Base-by-base conservation (phyloP, 495 filamentous ascomycete species). In the Aspergillus homomorphus region DNA sequence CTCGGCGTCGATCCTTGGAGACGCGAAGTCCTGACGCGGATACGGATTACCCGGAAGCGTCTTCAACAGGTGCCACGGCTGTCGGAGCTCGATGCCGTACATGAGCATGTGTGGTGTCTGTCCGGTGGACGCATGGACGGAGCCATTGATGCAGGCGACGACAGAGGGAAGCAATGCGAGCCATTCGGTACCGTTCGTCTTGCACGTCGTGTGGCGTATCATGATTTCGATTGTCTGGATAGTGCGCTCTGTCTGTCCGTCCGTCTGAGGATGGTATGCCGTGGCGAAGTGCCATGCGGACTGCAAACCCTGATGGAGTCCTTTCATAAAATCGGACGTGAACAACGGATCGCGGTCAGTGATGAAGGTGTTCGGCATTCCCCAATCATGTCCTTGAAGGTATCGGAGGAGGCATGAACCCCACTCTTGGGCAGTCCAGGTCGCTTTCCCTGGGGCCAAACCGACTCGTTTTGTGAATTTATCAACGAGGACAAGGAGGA, bases 201-300 rank as follows among this genome's bases (percentile, higher is more conserved):
- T n/a, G n/a, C n/a, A n/a, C n/a, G 18, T 22, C 4, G 30, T 23
- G 8, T 59, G 58, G 0, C 55, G 53, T 2, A 67, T 14, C 14
- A 43, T 45, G 26, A 65, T 62, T 41, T 69, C 58, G 0, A 60
- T 12, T 8, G 48, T 57, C 33, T 67, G 54, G 45, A 65, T 69
- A n/a, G 43, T 53, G 2, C 52, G 44, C 42, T 69, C 52, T 8
- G 53, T 58, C 20, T 54, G 28, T 12, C 58, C 58, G 19, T 68
- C 65, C 0, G 58, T 60, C 44, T 67, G 60, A 1, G 57, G 56
- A 49, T 70, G 60, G 30, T 58, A 63, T 0, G 56, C 45, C 3
- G 61, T 63, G 0, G 57, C 20, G 19, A 41, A 58, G 1, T 20
- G 18, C 44, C 22, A 50, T 3, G 41, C 2, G 4, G 16, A 18